Percentiles rank a stretch among this genome's conserved stretches.
Evolutionary conservation across 1,284 basidiomycete species (phyloP).

Genomic region (Athelia sp.): DNA sequence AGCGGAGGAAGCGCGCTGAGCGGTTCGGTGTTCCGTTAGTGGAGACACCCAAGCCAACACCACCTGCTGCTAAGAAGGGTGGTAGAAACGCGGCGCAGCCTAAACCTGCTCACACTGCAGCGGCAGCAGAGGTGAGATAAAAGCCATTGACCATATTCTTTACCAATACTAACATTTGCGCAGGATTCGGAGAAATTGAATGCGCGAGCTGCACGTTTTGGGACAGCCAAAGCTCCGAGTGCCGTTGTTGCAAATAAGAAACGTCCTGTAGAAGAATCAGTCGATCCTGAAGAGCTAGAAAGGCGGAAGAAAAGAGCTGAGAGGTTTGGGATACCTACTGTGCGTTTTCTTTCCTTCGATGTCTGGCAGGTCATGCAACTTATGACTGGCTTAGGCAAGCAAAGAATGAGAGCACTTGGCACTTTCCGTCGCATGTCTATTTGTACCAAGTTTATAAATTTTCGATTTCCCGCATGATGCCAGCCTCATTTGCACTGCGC

Average conservation of each 20-base stretch:
- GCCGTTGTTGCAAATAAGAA: slow-evolving; percentile 29
- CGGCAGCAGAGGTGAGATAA: slow-evolving; percentile 12
- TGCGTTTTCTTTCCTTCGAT: neutral
- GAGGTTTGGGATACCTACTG: slow-evolving; percentile 38
- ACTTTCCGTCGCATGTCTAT: neutral
- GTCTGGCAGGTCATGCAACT: too few species aligned
- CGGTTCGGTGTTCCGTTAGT: slow-evolving; percentile 67
- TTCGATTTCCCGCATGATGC: neutral
- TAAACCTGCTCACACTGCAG: slow-evolving; percentile 2
- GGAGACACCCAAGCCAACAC: slow-evolving; percentile 26
- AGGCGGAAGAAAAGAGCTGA: slow-evolving; percentile 57
- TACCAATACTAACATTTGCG: slow-evolving; percentile 4
- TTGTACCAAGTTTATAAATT: neutral
- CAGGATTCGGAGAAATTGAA: slow-evolving; percentile 46
- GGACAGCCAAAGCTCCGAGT: slow-evolving; percentile 16
- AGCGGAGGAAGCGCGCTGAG: slow-evolving; percentile 55
- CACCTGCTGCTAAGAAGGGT: slow-evolving; percentile 13
- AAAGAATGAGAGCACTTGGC: neutral
- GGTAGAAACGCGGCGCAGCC: slow-evolving; percentile 11
- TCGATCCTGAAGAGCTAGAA: slow-evolving; percentile 55
- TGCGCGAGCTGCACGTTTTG: slow-evolving; percentile 50
- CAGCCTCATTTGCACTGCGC: too few species aligned
- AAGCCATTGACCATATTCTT: neutral
- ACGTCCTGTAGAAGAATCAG: slow-evolving; percentile 33
- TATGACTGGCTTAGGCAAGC: neutral